A percentile compares a stretch with the other conserved stretches of the same genome.
Conservation (phyloP, 176 grass and related monocot genomes). For the Carex scoparia region DNA sequence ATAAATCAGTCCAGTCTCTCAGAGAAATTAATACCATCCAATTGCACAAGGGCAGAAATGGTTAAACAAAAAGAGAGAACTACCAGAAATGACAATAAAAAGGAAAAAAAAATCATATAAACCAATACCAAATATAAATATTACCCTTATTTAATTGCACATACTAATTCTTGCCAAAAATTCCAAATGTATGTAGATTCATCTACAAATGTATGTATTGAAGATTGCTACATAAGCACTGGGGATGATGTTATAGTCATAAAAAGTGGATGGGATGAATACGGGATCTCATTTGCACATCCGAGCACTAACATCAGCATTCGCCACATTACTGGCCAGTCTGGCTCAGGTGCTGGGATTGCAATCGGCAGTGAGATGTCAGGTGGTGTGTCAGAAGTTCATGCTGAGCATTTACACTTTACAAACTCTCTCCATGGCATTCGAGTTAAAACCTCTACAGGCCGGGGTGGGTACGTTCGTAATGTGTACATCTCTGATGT, state of each 20-base stretch:
- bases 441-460: constrained; percentile 76
- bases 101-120: neutral
- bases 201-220: constrained; percentile 77
- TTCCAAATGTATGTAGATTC: constrained; percentile 48
- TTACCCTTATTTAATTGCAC: neutral
- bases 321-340: constrained; percentile 49
- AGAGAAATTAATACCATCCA: neutral
- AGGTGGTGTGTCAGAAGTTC: constrained; percentile 70
- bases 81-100: neutral
- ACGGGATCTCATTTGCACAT: constrained; percentile 73
- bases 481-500: constrained; percentile 66
- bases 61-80: neutral
- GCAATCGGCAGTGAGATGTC: constrained; percentile 98
- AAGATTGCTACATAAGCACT: constrained; percentile 78
- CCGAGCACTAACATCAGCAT: constrained; percentile 94
- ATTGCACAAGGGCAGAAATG: neutral
- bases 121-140: neutral
- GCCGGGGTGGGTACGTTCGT: constrained; percentile 73
- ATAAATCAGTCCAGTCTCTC: neutral
- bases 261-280: constrained; percentile 97
- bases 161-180: neutral
- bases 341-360: constrained; percentile 61
- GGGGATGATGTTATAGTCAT: constrained; percentile 77
- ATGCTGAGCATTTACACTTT: constrained; percentile 50
- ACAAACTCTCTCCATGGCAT: constrained; percentile 76